These are phyloP conservation scores for Zarea fungicola DNA, from an alignment of 2,329 filamentous ascomycete species.

Conservation along the genomic window DNA sequence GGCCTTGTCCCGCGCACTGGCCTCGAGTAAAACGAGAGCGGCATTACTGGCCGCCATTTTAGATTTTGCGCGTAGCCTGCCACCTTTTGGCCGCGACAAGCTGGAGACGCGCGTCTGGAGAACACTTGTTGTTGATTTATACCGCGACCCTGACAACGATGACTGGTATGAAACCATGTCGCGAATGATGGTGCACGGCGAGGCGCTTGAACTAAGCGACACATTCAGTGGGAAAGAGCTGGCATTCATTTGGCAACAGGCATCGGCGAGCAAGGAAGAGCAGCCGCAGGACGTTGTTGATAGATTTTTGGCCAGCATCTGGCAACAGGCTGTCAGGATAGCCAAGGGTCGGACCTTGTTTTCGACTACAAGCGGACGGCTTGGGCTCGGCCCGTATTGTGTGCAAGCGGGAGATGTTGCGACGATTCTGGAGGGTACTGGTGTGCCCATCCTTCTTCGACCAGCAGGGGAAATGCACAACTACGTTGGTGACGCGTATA, in stretches of 20 bases:
- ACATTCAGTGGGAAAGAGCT: too few species aligned
- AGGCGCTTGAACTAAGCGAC: neutral
- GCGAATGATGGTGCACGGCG: neutral
- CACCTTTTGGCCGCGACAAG: neutral
- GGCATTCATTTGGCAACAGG: neutral
- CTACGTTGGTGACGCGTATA: neutral
- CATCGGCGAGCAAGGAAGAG: neutral
- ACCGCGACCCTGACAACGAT: neutral
- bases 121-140: neutral
- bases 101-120: conserved; percentile 2
- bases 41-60: neutral
- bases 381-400: neutral
- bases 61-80: neutral
- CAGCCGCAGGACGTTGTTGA: neutral
- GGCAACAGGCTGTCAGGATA: neutral
- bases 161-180: neutral
- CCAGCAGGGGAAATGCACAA: neutral
- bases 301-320: neutral
- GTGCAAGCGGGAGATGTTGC: neutral
- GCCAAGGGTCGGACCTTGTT: neutral
- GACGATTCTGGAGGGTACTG: neutral
- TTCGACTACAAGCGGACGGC: neutral
- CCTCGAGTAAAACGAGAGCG: neutral
- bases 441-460: neutral
- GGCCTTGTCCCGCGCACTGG: too few species aligned